phyloP scores from a whole-genome alignment of 345 rosid genomes.

The Trapa bicornis region DNA sequence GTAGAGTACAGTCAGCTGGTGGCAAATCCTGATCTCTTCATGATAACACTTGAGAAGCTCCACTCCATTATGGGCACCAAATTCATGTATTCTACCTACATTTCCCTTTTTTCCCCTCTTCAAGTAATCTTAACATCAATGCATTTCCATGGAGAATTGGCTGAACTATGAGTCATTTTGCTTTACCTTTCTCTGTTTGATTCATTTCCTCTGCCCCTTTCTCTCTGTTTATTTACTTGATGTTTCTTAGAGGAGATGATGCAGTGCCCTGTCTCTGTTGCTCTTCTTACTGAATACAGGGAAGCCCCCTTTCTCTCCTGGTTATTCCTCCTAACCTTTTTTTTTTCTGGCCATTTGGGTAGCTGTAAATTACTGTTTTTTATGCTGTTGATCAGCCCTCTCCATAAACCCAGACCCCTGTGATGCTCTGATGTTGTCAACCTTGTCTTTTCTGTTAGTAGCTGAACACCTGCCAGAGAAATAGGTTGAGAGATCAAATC shows the following conservation, averaged over 20 bases:
- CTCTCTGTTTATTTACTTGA: background rate
- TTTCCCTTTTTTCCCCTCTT: conserved; percentile 1
- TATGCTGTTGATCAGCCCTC: too few relatives aligned
- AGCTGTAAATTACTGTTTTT: too few relatives aligned
- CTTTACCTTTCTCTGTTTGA: background rate
- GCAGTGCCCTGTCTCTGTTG: background rate
- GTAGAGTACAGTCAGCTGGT: conserved; percentile 64
- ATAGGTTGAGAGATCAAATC: too few relatives aligned
- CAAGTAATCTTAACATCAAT: background rate
- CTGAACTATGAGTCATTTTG: background rate
- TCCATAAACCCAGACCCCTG: too few relatives aligned
- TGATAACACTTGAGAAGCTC: conserved; percentile 58
- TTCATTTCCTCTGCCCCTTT: background rate
- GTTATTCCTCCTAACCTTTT: background rate
- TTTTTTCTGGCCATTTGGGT: too few relatives aligned
- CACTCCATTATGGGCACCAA: conserved; percentile 78
- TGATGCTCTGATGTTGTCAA: too few relatives aligned
- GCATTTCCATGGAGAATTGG: background rate
- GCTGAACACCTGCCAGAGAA: too few relatives aligned
- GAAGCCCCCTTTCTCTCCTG: too few relatives aligned
- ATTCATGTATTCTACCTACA: conserved; percentile 53
- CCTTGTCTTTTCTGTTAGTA: too few relatives aligned
- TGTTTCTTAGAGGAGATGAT: too few relatives aligned
- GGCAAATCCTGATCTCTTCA: conserved; percentile 47
- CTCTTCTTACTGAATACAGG: background rate